A percentile compares a stretch with the other conserved stretches of the same genome.
These are phyloP conservation scores for Taxawa tesnikishii DNA, from an alignment of 2,329 filamentous ascomycete species.

Conservation along the genomic window DNA sequence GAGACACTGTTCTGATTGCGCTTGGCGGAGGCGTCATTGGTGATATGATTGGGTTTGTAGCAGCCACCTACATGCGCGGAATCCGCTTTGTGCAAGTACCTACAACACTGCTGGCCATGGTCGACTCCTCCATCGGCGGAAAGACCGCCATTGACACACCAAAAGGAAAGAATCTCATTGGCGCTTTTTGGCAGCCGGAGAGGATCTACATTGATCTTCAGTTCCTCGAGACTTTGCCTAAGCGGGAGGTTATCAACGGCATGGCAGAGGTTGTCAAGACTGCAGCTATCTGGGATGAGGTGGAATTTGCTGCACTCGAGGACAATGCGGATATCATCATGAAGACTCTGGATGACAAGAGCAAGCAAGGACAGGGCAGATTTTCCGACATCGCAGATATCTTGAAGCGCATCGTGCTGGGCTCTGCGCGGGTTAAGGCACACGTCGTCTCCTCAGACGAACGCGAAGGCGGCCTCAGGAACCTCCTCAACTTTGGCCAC, in stretches of 20 bases:
- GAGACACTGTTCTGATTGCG: constrained; percentile 90
- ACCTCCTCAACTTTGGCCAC: constrained; percentile 93
- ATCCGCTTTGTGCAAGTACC: constrained; percentile 94
- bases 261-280: constrained; percentile 89
- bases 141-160: constrained; percentile 98
- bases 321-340: constrained; percentile 68
- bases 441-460: constrained; percentile 91
- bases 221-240: constrained; percentile 82
- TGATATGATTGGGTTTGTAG: constrained; percentile 95
- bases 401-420: constrained; percentile 57
- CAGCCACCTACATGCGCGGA: constrained; percentile 96
- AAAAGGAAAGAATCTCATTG: constrained; percentile 89
- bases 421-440: constrained; percentile 86
- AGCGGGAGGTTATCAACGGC: constrained; percentile 91
- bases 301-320: constrained; percentile 75
- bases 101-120: constrained; percentile 90
- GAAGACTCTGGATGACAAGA: constrained; percentile 50
- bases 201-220: constrained; percentile 89
- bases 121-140: constrained; percentile 94
- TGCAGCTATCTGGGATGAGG: constrained; percentile 87
- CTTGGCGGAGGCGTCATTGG: constrained; percentile 94
- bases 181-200: constrained; percentile 91
- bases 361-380: constrained; percentile 42
- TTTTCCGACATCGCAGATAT: constrained; percentile 52
- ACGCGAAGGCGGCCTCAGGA: constrained; percentile 83